phyloP scores from a whole-genome alignment of 139 green algal genomes.

The Chlamydomonas schloesseri region DNA sequence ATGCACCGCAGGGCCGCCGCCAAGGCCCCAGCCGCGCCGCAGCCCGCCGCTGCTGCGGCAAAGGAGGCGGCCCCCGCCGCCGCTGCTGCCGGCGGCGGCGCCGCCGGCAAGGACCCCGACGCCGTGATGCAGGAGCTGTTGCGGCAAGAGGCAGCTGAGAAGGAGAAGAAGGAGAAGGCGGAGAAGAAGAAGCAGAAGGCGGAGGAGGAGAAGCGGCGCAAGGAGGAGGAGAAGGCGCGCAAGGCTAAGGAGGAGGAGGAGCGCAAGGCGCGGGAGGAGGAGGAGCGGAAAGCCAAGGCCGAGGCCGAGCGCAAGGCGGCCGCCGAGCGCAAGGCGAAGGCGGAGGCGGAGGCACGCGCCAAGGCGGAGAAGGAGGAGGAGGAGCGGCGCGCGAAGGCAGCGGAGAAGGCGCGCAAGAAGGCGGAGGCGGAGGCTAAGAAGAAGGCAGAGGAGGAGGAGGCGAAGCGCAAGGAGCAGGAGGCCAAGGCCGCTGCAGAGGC shows the following conservation, averaged over 20 bases:
- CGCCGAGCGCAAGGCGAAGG: neutral
- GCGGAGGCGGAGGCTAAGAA: slow-evolving; percentile 1
- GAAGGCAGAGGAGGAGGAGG: neutral
- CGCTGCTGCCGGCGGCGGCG: neutral
- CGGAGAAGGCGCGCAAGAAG: neutral
- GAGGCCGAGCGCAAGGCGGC: neutral
- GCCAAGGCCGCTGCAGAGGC: too few relatives aligned
- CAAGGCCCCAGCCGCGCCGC: neutral
- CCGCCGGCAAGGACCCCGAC: neutral
- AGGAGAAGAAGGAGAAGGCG: neutral
- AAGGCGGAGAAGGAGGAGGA: neutral
- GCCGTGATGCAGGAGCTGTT: neutral
- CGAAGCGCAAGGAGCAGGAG: neutral
- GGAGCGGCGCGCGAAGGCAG: neutral
- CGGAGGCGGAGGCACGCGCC: slow-evolving; percentile 9
- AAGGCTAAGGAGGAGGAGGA: neutral
- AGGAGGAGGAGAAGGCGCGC: neutral
- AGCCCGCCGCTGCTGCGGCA: too few relatives aligned
- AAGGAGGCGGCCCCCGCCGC: neutral
- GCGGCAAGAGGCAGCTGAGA: neutral
- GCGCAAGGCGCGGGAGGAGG: neutral
- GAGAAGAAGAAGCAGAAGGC: neutral
- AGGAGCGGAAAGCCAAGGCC: neutral
- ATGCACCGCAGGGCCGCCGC: neutral
- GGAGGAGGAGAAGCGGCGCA: neutral